Conservation (phyloP, 2,329 filamentous ascomycete species). For the Pseudocercospora musae region DNA sequence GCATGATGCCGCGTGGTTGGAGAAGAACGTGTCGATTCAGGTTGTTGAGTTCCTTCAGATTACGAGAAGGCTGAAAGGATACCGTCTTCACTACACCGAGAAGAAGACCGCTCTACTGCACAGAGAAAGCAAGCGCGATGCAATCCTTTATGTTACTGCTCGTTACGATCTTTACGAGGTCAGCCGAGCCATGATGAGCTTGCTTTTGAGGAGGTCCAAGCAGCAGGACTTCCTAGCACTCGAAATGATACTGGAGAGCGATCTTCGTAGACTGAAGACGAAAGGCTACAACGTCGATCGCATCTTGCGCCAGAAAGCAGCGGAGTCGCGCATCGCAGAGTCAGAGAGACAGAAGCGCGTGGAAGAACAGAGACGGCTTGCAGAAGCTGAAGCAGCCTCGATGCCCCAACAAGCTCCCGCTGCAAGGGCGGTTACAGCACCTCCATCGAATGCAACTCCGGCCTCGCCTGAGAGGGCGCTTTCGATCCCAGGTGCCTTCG, state of each 20-base stretch:
- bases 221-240: slow-evolving; percentile 87
- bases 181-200: slow-evolving; percentile 76
- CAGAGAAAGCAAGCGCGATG: slow-evolving; percentile 51
- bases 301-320: slow-evolving; percentile 82
- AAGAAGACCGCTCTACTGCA: slow-evolving; percentile 72
- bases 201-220: slow-evolving; percentile 77
- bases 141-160: slow-evolving; percentile 72
- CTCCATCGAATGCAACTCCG: slow-evolving; percentile 9
- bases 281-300: slow-evolving; percentile 96
- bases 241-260: slow-evolving; percentile 84
- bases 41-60: slow-evolving; percentile 76
- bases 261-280: slow-evolving; percentile 73
- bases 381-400: slow-evolving; percentile 31
- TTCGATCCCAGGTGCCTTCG: slow-evolving; percentile 73
- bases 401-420: slow-evolving; percentile 19
- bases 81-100: slow-evolving; percentile 64
- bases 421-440: slow-evolving; percentile 7
- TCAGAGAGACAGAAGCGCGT: slow-evolving; percentile 68
- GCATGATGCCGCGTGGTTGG: slow-evolving; percentile 86
- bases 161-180: slow-evolving; percentile 87
- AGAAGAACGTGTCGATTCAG: slow-evolving; percentile 75
- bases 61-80: slow-evolving; percentile 69
- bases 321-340: slow-evolving; percentile 83
- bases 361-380: slow-evolving; percentile 54
- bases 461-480: slow-evolving; percentile 33